Percentiles rank a stretch among this genome's conserved stretches.
phyloP scores from a whole-genome alignment of 176 grass and related monocot genomes.

The Poa annua region DNA sequence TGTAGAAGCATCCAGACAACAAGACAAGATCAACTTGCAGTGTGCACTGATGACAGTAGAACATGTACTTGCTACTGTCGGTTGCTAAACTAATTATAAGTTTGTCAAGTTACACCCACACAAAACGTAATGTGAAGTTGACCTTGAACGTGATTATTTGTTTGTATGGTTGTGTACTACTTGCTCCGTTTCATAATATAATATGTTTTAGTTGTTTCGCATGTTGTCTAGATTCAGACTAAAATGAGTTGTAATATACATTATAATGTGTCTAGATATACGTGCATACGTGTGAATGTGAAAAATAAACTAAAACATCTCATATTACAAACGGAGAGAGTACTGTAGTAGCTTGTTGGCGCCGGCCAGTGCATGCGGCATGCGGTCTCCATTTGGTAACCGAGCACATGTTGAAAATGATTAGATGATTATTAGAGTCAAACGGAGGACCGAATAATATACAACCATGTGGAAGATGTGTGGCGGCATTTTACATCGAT shows the following conservation, averaged over 20 bases:
- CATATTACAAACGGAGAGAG: no score
- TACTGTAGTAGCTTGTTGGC: not conserved
- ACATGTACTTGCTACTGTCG: not conserved
- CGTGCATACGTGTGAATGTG: no score
- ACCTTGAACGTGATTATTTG: not conserved
- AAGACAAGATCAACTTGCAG: not conserved
- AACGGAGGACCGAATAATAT: conserved; percentile 15
- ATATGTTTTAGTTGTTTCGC: no score
- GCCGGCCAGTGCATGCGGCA: not conserved
- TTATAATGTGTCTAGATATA: no score
- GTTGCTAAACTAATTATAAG: not conserved
- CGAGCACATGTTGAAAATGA: conserved; percentile 30
- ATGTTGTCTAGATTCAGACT: no score
- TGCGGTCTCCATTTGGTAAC: not conserved
- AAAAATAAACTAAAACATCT: no score
- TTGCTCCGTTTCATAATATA: no score
- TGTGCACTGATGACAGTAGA: not conserved
- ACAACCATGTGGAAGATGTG: conserved; percentile 23
- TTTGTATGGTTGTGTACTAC: not conserved
- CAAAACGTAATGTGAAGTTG: not conserved
- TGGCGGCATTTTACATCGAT: conserved; percentile 9
- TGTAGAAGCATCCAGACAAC: not conserved
- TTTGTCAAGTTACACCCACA: not conserved
- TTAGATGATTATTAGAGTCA: conserved; percentile 13
- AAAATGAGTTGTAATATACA: no score